Conservation (phyloP, 106 monocot species). For the Dendrobium catenatum region DNA sequence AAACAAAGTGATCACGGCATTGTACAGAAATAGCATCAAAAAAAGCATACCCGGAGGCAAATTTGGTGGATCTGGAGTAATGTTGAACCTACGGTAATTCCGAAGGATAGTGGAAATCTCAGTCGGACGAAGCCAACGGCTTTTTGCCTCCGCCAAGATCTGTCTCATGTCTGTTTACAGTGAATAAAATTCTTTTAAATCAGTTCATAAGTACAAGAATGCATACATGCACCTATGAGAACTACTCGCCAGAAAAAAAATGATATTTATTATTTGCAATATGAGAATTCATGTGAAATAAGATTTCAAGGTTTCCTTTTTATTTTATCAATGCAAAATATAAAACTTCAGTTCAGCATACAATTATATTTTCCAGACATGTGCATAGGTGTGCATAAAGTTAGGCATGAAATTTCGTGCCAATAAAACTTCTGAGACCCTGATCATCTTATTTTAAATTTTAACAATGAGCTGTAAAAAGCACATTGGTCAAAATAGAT, state of each 20-base stretch:
- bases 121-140: conserved; percentile 61
- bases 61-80: conserved; percentile 42
- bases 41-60: conserved; percentile 35
- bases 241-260: neutral
- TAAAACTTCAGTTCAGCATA: neutral
- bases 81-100: conserved; percentile 37
- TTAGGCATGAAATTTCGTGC: neutral
- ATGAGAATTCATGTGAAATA: neutral
- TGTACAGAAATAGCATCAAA: neutral
- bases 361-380: neutral
- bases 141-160: conserved; percentile 40
- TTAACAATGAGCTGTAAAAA: neutral
- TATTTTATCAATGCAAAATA: neutral
- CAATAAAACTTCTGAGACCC: neutral
- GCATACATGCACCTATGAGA: neutral
- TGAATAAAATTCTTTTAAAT: neutral
- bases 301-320: neutral
- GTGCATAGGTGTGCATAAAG: neutral
- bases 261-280: neutral
- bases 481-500: neutral
- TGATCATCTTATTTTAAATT: neutral
- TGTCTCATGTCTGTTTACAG: conserved; percentile 33
- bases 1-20: neutral
- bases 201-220: neutral
- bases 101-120: conserved; percentile 60